These are phyloP conservation scores for Tremellales sp. DNA, from an alignment of 1,284 basidiomycete genomes.

Conservation along the genomic window DNA sequence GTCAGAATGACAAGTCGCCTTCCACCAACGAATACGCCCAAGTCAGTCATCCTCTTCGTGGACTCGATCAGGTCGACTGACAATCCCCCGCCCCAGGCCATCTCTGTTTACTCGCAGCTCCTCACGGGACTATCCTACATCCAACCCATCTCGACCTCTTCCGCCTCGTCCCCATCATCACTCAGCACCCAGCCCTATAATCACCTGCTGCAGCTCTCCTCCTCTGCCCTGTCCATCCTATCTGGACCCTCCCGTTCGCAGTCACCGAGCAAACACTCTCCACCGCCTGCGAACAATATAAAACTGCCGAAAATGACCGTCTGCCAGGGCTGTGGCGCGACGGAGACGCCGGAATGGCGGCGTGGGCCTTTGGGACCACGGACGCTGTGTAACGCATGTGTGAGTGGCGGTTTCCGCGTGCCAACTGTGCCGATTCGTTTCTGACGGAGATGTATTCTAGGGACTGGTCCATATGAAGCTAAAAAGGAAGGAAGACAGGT, in stretches of 20 bases:
- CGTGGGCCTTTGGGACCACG: constrained; percentile 47
- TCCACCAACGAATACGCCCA: constrained; percentile 31
- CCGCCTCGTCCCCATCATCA: background rate
- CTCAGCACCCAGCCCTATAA: background rate
- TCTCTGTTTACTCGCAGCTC: constrained; percentile 26
- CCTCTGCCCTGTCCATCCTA: constrained; percentile 22
- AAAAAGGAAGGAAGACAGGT: too few species aligned
- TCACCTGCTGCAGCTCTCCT: constrained; percentile 17
- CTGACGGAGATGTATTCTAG: too few species aligned
- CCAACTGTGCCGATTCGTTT: too few species aligned
- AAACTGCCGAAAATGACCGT: constrained; percentile 27
- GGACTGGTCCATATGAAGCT: too few species aligned
- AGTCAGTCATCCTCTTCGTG: constrained; percentile 19
- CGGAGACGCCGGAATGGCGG: constrained; percentile 49
- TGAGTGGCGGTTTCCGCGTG: constrained; percentile 26
- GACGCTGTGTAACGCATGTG: constrained; percentile 49
- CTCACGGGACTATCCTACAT: constrained; percentile 26
- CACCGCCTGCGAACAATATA: constrained; percentile 9
- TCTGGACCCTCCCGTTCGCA: constrained; percentile 16
- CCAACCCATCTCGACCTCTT: constrained; percentile 11
- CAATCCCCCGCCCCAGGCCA: constrained; percentile 18
- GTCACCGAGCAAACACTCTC: background rate
- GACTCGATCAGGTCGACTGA: constrained; percentile 4
- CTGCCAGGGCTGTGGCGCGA: constrained; percentile 46
- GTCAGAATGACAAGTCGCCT: constrained; percentile 5